Evolutionary conservation across 805 yeast genomes (phyloP).

Genomic region (Saccharomyces mikatae): DNA sequence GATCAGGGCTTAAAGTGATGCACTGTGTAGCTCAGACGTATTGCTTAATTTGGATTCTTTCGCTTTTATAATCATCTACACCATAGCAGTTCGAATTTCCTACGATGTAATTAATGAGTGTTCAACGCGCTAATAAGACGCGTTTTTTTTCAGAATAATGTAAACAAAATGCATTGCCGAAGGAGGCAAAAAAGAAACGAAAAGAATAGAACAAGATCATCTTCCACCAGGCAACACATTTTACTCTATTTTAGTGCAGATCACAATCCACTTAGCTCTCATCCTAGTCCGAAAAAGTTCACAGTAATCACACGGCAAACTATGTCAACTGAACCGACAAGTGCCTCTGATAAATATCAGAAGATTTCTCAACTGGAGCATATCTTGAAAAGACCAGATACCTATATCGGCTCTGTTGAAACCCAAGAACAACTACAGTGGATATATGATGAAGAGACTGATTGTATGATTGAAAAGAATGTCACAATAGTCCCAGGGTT

Average conservation of each 20-base stretch:
- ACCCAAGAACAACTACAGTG: conserved; percentile 72
- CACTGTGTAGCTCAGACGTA: not conserved
- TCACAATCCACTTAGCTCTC: not conserved
- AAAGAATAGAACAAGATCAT: not conserved
- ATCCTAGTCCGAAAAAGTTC: not conserved
- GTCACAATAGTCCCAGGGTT: conserved; percentile 91
- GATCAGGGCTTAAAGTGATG: no score
- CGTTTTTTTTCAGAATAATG: not conserved
- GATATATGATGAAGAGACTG: conserved; percentile 64
- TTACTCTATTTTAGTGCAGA: not conserved
- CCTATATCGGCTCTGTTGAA: conserved; percentile 94
- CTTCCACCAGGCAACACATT: not conserved
- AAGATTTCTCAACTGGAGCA: conserved; percentile 92
- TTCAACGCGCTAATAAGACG: not conserved
- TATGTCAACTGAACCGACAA: conserved; percentile 25
- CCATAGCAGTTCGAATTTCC: not conserved
- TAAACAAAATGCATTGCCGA: not conserved
- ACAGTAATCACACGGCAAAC: not conserved
- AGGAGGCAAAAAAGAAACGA: not conserved
- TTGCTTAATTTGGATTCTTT: not conserved
- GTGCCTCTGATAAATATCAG: conserved; percentile 73
- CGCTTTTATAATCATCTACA: not conserved
- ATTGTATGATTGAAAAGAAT: conserved; percentile 47
- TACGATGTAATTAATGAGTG: not conserved
- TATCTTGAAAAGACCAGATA: conserved; percentile 93